Evolutionary conservation across 2,329 filamentous ascomycete genomes (phyloP).

Genomic region (Cytospora paraplurivora): DNA sequence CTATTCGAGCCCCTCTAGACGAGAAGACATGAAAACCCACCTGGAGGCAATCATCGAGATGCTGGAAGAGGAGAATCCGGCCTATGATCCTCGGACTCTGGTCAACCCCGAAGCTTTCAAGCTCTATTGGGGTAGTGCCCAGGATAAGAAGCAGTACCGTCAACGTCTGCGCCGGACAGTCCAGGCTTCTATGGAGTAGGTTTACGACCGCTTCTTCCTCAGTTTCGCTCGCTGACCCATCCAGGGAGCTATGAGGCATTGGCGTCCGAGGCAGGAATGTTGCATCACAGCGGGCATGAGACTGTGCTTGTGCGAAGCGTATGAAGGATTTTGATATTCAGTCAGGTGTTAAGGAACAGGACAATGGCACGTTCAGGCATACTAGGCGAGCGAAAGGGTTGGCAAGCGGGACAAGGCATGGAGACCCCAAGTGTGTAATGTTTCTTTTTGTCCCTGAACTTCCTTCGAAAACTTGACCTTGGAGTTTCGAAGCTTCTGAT

Average conservation of each 20-base stretch:
- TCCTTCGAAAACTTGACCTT: background rate
- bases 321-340: background rate
- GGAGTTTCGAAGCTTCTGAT: background rate
- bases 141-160: conserved; percentile 83
- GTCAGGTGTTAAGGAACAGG: conserved; percentile 18
- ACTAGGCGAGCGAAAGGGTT: conserved; percentile 11
- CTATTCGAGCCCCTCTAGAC: conserved; percentile 58
- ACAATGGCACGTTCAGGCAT: conserved; percentile 14
- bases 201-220: background rate
- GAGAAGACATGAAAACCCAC: conserved; percentile 79
- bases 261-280: background rate
- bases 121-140: conserved; percentile 79
- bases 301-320: conserved; percentile 10
- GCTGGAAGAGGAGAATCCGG: conserved; percentile 84
- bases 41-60: conserved; percentile 80
- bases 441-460: conserved; percentile 8
- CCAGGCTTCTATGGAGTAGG: conserved; percentile 65
- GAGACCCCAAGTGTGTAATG: conserved; percentile 8
- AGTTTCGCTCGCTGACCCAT: background rate
- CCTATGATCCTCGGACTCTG: conserved; percentile 86
- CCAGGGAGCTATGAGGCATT: background rate
- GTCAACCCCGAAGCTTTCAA: conserved; percentile 85
- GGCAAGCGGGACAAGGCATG: conserved; percentile 21
- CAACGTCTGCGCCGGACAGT: conserved; percentile 78
- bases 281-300: conserved; percentile 6